Percentiles rank a stretch among this genome's conserved stretches.
These are phyloP conservation scores for Erythrophleum ivorense DNA, from an alignment of 331 rosid genomes.

Conservation along the genomic window DNA sequence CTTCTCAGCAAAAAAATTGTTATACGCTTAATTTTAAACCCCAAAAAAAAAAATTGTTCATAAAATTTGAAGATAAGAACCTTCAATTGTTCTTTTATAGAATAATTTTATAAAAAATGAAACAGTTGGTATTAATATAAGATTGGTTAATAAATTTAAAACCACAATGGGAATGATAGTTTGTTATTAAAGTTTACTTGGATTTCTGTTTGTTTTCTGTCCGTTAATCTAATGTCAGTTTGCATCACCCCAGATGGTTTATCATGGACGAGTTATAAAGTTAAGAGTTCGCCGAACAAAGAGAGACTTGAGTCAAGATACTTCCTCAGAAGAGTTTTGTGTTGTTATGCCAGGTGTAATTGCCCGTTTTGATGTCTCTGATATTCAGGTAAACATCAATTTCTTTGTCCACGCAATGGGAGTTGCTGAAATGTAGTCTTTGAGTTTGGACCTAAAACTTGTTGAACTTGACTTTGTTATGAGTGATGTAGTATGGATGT, in stretches of 20 bases:
- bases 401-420: conserved; percentile 7
- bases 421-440: conserved; percentile 18
- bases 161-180: conserved; percentile 4
- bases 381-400: conserved; percentile 68
- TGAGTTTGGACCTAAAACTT: conserved; percentile 30
- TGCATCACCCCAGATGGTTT: conserved; percentile 60
- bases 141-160: conserved; percentile 19
- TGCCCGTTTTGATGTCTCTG: conserved; percentile 85
- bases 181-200: not conserved
- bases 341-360: conserved; percentile 77
- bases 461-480: conserved; percentile 12
- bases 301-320: conserved; percentile 75
- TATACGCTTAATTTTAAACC: not conserved
- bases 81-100: not conserved
- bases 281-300: conserved; percentile 88
- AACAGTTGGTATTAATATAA: conserved; percentile 2
- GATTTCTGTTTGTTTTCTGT: conserved; percentile 3
- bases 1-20: not conserved
- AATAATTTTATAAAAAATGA: not conserved
- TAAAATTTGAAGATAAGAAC: not conserved
- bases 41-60: no score
- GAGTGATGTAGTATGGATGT: conserved; percentile 10
- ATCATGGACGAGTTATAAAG: conserved; percentile 76
- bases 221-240: conserved; percentile 32
- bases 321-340: conserved; percentile 89